Percentiles rank a stretch among this genome's conserved stretches.
Conservation (phyloP, 371 early-diverging fungal genomes). For the Mucor plumbeus region DNA sequence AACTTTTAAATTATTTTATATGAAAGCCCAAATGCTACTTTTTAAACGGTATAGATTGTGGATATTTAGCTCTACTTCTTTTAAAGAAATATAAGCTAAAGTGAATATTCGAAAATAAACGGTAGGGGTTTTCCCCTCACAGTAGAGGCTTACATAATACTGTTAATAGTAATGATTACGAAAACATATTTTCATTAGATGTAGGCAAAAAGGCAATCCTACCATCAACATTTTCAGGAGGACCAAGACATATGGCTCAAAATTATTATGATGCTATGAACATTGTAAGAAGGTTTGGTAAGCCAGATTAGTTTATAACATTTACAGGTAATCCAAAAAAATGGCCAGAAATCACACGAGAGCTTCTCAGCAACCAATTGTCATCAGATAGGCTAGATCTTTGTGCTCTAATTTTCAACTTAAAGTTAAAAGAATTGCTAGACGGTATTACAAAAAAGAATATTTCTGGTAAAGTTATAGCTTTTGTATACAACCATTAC, state of each 20-base stretch:
- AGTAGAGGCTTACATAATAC: too few species aligned
- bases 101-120: too few species aligned
- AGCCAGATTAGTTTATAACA: conserved; percentile 40
- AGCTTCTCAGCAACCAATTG: conserved; percentile 14
- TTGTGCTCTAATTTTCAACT: conserved; percentile 23
- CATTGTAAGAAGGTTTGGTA: conserved; percentile 27
- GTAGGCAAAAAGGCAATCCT: too few species aligned
- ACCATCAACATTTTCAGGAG: conserved; percentile 29
- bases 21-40: too few species aligned
- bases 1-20: too few species aligned
- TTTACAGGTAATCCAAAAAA: conserved; percentile 44
- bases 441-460: conserved; percentile 29
- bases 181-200: too few species aligned
- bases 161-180: too few species aligned
- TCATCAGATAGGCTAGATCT: conserved; percentile 30
- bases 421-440: conserved; percentile 31
- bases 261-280: conserved; percentile 38
- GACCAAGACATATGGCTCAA: conserved; percentile 35
- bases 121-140: too few species aligned
- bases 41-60: too few species aligned
- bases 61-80: too few species aligned
- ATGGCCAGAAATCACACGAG: conserved; percentile 34
- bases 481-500: conserved; percentile 22
- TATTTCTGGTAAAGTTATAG: conserved; percentile 21
- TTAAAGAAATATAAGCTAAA: too few species aligned